Evolutionary conservation across 1,139 yeast species (phyloP).

Genomic region (Yamadazyma atmosphaerica): DNA sequence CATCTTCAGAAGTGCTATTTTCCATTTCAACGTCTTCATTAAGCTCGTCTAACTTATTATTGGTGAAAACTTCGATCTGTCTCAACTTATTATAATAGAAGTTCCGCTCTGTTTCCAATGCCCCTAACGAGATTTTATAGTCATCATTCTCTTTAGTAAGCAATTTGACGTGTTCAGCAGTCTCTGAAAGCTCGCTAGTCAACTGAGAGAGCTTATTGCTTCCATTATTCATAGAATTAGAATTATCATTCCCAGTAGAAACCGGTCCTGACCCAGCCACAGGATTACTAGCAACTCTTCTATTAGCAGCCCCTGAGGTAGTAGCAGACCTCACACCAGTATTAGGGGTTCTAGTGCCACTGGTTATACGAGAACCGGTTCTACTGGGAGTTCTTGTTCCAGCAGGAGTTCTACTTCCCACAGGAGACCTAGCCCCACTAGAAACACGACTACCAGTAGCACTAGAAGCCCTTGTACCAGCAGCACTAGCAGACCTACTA

Average conservation of each 20-base stretch:
- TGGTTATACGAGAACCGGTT: slow-evolving; percentile 2
- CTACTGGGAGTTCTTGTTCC: slow-evolving; percentile 9
- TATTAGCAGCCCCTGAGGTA: not conserved
- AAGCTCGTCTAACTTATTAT: slow-evolving; percentile 52
- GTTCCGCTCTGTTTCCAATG: slow-evolving; percentile 76
- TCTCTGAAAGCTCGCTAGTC: slow-evolving; percentile 21
- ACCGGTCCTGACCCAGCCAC: no score
- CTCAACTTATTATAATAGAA: slow-evolving; percentile 88
- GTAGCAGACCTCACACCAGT: no score
- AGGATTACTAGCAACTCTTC: slow-evolving; percentile 1
- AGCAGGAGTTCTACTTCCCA: slow-evolving; percentile 20
- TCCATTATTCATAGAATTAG: slow-evolving; percentile 1
- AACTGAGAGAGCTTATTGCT: slow-evolving; percentile 20
- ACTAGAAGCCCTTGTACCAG: slow-evolving; percentile 9
- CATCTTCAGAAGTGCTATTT: slow-evolving; percentile 20
- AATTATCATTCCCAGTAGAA: no score
- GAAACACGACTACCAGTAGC: slow-evolving; percentile 6
- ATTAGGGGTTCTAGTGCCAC: slow-evolving; percentile 2
- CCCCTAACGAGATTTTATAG: slow-evolving; percentile 52
- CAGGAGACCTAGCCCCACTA: slow-evolving; percentile 6
- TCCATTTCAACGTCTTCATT: slow-evolving; percentile 1
- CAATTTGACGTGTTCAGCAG: slow-evolving; percentile 36
- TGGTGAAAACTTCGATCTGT: slow-evolving; percentile 81
- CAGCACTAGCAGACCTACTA: slow-evolving; percentile 3
- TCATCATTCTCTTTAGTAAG: slow-evolving; percentile 54